These are phyloP conservation scores for Lactarius akahatsu DNA, from an alignment of 768 basidiomycete genomes.

Conservation along the genomic window DNA sequence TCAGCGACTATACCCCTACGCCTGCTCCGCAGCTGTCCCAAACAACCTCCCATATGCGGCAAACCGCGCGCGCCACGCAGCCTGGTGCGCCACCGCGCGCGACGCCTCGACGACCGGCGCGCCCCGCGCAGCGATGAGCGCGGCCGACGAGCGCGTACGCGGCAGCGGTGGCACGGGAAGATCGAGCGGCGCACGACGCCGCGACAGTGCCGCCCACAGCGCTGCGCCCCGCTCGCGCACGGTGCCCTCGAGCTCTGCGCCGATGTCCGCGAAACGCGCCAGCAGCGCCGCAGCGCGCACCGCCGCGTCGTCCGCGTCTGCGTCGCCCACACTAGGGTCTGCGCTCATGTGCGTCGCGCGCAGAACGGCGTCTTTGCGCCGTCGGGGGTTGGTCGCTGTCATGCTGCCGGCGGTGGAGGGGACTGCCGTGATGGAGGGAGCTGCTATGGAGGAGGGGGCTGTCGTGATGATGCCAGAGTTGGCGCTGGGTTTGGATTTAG, in stretches of 20 bases:
- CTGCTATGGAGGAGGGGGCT: neutral
- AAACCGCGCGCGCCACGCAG: conserved; percentile 16
- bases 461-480: neutral
- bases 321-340: neutral
- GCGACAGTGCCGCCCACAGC: conserved; percentile 14
- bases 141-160: neutral
- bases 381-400: neutral
- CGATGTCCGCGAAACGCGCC: conserved; percentile 13
- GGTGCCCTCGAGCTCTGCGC: conserved; percentile 18
- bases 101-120: conserved; percentile 10
- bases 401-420: neutral
- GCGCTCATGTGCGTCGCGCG: neutral
- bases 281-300: conserved; percentile 18
- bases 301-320: conserved; percentile 15
- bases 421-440: neutral
- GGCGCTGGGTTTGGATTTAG: neutral
- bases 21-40: neutral
- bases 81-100: conserved; percentile 12
- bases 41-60: conserved; percentile 4
- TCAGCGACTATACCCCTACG: neutral
- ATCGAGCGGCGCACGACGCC: conserved; percentile 4
- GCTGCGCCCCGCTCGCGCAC: conserved; percentile 23
- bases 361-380: conserved; percentile 22
- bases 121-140: neutral
- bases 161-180: conserved; percentile 10